Evolutionary conservation across 805 yeast genomes (phyloP), one percentile per base, ranked within the genome.

Genomic region (Suhomyces faveliae): DNA sequence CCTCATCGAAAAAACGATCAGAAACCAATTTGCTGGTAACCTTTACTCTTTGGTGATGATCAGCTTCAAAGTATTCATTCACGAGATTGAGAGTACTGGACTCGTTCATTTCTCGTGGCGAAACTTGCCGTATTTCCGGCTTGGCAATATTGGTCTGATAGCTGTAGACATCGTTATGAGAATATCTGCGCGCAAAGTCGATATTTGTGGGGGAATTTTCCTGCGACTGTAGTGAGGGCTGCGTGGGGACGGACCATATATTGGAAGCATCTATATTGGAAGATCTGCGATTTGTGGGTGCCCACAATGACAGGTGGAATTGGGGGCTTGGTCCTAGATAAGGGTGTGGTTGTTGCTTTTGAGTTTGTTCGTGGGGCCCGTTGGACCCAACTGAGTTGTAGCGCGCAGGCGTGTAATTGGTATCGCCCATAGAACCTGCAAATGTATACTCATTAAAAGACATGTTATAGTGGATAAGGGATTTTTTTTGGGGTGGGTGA

Each of bases 11-110:
- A 47, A 57, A 68, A 12, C 66, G 56, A 30, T 63, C 64, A 27
- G 59, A 54, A 35, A 71, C 53, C 39, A 62, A 58, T 23, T 50
- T 52, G 21, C 61, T 47, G 3, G 68, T 68, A n/a, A 70, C 71
- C 41, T 66, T 61, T 8, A 73, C 76, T 27, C 77, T 54, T 47
- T 66, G 60, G 53, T 70, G 75, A 5, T 69, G 64, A 51, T 73
- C 78, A 5, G 44, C 45, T 25, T 65, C 62, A 54, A 73, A 73
- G 53, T 73, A 73, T 17, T 62, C 67, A 43, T 62, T 52, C 17
- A 70, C 67, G 8, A 59, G 39, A 29, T 54, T 52, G 24, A 39
- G 19, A 9, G 40, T 49, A 12, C 40, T 12, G 9, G 22, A n/a
- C 13, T 38, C 42, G 8, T 25, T 19, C 15, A 20, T 8, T 20